Base-by-base conservation (phyloP, 176 grass and related monocot species). In the Poa pratensis region DNA sequence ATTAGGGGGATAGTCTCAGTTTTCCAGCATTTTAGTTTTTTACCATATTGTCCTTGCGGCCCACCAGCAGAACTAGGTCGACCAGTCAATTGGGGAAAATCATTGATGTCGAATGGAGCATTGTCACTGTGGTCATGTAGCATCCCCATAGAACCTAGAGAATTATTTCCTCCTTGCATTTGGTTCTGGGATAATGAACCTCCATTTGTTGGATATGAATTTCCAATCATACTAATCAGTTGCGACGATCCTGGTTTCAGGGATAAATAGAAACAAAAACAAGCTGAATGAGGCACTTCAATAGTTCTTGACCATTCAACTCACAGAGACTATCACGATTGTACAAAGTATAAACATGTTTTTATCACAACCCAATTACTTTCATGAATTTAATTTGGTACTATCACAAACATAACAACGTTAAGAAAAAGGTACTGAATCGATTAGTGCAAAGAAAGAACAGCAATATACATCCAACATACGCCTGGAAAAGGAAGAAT, bases 11-110 rank as follows among this genome's bases (percentile, higher is more conserved):
- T 79, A 60, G 52, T 12, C 22, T 8, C 9, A 6, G 54, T 51
- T 87, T 58, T 68, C 74, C 60, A 86, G 54, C 63, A 88, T 34
- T 66, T 34, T 71, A 32, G 14, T 28, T 28, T 65, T 57, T 91
- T 96, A 99, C 96, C 96, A 82, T 92, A 99, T 86, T 99, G 96
- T 67, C 96, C 96, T 90, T 98, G 96, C 16, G 91, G 82, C 28
- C 96, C 93, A 69, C 96, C 90, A 20, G 91, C 93, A 54, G 96
- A 99, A 92, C 46, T 99, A 81, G 96, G 94, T n/a, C 91, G 91
- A 22, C 93, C 91, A 81, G 77, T 92, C 85, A 99, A 89, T 90
- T 94, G 96, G 68, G 93, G 96, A 73, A 99, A 99, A 92, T 99
- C 96, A 91, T 94, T 98, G 66, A 99, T 92, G 87, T 99, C 93